phyloP scores from a whole-genome alignment of 108 stramenopile species.

The Parmales sp. region DNA sequence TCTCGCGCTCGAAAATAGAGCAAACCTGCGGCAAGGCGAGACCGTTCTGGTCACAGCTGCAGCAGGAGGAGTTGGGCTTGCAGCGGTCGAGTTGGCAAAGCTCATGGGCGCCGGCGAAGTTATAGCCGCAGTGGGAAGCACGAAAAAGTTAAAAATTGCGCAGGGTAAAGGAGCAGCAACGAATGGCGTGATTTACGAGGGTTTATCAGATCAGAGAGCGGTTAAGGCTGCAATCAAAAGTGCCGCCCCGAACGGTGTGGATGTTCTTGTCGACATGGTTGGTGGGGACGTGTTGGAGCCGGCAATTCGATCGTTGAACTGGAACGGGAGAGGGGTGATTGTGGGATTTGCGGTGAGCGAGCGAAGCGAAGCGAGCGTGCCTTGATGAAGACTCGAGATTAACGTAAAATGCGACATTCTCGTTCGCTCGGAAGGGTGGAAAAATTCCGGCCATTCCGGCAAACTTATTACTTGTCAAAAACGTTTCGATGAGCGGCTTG shows the following conservation, averaged over 20 bases:
- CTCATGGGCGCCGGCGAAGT: background rate
- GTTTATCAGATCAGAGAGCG: background rate
- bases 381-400: background rate
- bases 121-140: constrained; percentile 4
- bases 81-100: constrained; percentile 1
- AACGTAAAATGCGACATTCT: background rate
- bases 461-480: constrained; percentile 14
- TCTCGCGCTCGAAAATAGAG: constrained; percentile 1
- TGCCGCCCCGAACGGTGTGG: background rate
- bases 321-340: background rate
- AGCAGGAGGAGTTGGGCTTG: constrained; percentile 14
- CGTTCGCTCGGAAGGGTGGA: constrained; percentile 11
- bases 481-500: background rate
- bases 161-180: constrained; percentile 2
- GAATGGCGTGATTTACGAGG: background rate
- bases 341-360: background rate
- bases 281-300: constrained; percentile 8
- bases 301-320: background rate
- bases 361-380: too few species aligned
- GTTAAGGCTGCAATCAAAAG: background rate
- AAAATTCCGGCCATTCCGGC: constrained; percentile 10
- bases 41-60: constrained; percentile 16
- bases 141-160: background rate
- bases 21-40: background rate
- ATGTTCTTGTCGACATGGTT: constrained; percentile 15